Conservation (phyloP, 306 rosid species). For the Senna tora region DNA sequence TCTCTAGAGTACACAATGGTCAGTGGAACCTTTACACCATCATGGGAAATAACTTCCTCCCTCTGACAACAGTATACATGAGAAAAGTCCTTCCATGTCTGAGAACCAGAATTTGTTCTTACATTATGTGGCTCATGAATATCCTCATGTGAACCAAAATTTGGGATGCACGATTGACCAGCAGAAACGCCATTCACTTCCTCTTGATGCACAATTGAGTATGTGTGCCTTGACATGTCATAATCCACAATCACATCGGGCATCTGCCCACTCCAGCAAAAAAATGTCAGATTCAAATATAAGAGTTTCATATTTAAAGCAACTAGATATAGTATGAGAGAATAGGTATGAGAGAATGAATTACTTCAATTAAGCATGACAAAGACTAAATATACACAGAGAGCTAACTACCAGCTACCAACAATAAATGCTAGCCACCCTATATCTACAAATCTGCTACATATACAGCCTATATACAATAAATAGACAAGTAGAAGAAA, state of each 20-base stretch:
- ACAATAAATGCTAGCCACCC: no score
- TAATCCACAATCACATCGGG: slow-evolving; percentile 91
- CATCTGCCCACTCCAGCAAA: slow-evolving; percentile 56
- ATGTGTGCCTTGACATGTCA: slow-evolving; percentile 70
- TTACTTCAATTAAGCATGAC: no score
- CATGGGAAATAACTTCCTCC: slow-evolving; percentile 74
- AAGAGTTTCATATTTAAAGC: slow-evolving; percentile 25
- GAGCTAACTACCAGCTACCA: no score
- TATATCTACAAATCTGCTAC: no score
- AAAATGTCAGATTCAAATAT: slow-evolving; percentile 24
- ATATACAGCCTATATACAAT: no score
- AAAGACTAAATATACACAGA: no score
- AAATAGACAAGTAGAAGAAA: no score
- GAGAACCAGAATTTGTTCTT: slow-evolving; percentile 41
- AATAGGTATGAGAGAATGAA: no score
- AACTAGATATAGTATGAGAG: slow-evolving; percentile 10
- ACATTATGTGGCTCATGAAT: slow-evolving; percentile 33
- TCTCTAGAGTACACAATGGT: slow-evolving; percentile 73
- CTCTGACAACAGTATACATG: slow-evolving; percentile 63
- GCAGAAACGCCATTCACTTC: slow-evolving; percentile 60
- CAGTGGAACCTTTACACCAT: slow-evolving; percentile 71
- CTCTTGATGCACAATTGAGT: slow-evolving; percentile 80
- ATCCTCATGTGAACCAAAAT: slow-evolving; percentile 35
- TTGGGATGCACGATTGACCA: slow-evolving; percentile 39
- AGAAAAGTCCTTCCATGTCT: slow-evolving; percentile 72